phyloP scores from a whole-genome alignment of 495 filamentous ascomycete species.

The Penicillium silybi region DNA sequence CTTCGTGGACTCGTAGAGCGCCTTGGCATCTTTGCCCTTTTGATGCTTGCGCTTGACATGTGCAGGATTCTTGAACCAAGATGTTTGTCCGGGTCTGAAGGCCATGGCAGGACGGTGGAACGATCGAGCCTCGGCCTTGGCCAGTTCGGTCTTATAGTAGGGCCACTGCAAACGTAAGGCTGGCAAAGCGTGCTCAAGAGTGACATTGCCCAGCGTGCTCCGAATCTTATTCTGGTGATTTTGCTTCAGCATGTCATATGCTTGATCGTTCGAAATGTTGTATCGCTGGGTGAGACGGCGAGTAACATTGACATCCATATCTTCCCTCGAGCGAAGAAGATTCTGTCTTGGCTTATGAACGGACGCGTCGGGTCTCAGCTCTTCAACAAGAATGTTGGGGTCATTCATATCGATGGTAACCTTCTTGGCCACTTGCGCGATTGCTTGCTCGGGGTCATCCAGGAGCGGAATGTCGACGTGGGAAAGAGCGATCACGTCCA shows the following conservation, averaged over 20 bases:
- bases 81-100: constrained; percentile 59
- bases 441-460: constrained; percentile 59
- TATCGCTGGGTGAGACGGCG: constrained; percentile 66
- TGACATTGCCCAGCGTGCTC: constrained; percentile 77
- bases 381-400: constrained; percentile 76
- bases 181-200: constrained; percentile 87
- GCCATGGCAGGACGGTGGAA: constrained; percentile 79
- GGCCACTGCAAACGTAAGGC: constrained; percentile 89
- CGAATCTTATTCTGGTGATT: constrained; percentile 95
- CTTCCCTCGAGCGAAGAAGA: constrained; percentile 30
- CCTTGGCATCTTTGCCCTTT: constrained; percentile 69
- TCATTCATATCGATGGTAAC: constrained; percentile 88
- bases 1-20: constrained; percentile 67
- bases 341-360: constrained; percentile 35
- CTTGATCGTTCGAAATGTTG: constrained; percentile 94
- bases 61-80: constrained; percentile 42
- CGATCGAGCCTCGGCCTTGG: constrained; percentile 74
- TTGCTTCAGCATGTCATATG: constrained; percentile 92
- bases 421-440: constrained; percentile 64
- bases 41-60: constrained; percentile 69
- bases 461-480: constrained; percentile 49
- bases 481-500: constrained; percentile 41
- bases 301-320: constrained; percentile 37
- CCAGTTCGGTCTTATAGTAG: constrained; percentile 82
- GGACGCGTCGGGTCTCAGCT: constrained; percentile 49